Percentiles rank a stretch among this genome's conserved stretches.
These are phyloP conservation scores for Paramecium tetraurelia DNA, from an alignment of 73 alveolate species.

Conservation along the genomic window DNA sequence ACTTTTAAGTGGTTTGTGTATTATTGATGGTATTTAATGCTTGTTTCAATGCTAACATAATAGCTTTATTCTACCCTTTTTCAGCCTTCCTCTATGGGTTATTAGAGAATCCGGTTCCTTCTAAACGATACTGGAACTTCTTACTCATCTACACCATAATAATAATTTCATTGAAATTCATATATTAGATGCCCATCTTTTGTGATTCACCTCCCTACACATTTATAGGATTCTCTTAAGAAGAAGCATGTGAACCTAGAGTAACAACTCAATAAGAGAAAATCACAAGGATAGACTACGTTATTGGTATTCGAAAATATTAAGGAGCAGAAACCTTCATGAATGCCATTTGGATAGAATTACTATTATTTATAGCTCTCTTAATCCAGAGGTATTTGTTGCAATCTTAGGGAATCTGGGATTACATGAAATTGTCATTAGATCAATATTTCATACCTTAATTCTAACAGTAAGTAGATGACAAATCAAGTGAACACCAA, in stretches of 20 bases:
- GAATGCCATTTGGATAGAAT: conserved; percentile 63
- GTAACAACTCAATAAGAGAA: conserved; percentile 40
- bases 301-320: conserved; percentile 71
- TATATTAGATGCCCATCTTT: conserved; percentile 71
- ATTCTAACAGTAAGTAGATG: conserved; percentile 35
- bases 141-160: conserved; percentile 58
- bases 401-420: conserved; percentile 72
- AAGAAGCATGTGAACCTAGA: conserved; percentile 50
- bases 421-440: conserved; percentile 50
- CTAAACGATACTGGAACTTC: conserved; percentile 62
- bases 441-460: conserved; percentile 64
- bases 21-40: conserved; percentile 38
- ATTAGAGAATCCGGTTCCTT: conserved; percentile 70
- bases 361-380: conserved; percentile 48
- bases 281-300: conserved; percentile 66
- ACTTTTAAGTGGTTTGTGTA: conserved; percentile 44
- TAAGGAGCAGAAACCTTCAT: conserved; percentile 66
- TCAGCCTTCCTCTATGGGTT: conserved; percentile 63
- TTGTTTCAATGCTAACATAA: conserved; percentile 60
- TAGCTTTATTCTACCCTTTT: conserved; percentile 64
- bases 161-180: conserved; percentile 57
- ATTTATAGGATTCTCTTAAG: conserved; percentile 53
- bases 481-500: conserved; percentile 15
- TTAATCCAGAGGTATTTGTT: conserved; percentile 57
- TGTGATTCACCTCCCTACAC: conserved; percentile 70